phyloP scores from a whole-genome alignment of 108 stramenopile species.

The Cyclotella cryptica region DNA sequence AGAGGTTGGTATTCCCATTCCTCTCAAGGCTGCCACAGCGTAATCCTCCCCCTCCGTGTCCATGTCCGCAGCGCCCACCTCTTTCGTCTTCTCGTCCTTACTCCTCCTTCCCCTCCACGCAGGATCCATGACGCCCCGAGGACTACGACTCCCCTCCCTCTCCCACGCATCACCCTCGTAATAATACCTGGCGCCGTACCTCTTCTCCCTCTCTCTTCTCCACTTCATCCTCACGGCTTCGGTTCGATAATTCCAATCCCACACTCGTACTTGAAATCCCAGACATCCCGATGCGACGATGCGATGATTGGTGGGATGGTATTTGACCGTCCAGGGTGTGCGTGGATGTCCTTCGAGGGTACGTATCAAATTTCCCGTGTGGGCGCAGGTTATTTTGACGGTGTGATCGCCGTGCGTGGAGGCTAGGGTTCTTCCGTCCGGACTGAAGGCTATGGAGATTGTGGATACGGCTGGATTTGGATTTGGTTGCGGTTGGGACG shows the following conservation, averaged over 20 bases:
- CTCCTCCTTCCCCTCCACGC: conserved; percentile 6
- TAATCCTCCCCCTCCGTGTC: conserved; percentile 37
- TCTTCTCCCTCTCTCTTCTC: conserved; percentile 26
- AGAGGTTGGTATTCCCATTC: conserved; percentile 41
- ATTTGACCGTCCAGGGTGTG: conserved; percentile 99
- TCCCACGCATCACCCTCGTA: background rate
- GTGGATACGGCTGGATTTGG: conserved; percentile 60
- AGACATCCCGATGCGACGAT: conserved; percentile 95
- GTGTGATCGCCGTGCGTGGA: conserved; percentile 99
- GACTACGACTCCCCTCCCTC: conserved; percentile 14
- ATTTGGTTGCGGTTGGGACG: background rate
- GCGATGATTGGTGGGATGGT: conserved; percentile 82
- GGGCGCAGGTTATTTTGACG: conserved; percentile 92
- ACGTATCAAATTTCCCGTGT: conserved; percentile 69
- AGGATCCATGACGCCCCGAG: conserved; percentile 33
- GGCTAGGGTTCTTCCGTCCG: conserved; percentile 86
- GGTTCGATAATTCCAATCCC: conserved; percentile 80
- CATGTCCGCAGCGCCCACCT: background rate
- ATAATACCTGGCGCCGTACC: conserved; percentile 41
- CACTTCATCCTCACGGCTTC: conserved; percentile 32
- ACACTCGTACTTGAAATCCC: conserved; percentile 95
- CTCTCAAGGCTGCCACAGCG: conserved; percentile 20
- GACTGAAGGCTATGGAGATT: conserved; percentile 84
- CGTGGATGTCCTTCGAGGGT: conserved; percentile 93
- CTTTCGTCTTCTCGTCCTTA: conserved; percentile 2